These are phyloP conservation scores for Phaeosphaeriaceae sp. DNA, from an alignment of 2,329 filamentous ascomycete species.

Conservation along the genomic window DNA sequence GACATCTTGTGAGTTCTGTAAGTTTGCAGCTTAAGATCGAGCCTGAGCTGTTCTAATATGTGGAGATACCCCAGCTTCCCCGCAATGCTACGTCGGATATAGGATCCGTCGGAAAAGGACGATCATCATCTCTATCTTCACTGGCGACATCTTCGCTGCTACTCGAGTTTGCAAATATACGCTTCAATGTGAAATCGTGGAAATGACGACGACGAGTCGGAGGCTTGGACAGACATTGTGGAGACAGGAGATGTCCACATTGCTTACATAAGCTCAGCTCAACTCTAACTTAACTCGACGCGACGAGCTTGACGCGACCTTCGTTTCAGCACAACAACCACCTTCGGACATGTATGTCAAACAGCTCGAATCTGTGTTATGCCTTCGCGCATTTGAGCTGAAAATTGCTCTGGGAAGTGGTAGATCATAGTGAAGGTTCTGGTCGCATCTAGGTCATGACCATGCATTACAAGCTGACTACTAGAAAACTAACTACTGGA, in stretches of 20 bases:
- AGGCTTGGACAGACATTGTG: neutral
- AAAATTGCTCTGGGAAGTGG: neutral
- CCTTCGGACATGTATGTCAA: neutral
- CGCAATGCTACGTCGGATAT: slow-evolving; percentile 10
- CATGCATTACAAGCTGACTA: neutral
- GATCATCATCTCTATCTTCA: neutral
- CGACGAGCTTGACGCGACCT: neutral
- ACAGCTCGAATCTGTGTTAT: neutral
- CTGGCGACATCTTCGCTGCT: neutral
- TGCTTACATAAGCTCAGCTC: neutral
- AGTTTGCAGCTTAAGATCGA: slow-evolving; percentile 1
- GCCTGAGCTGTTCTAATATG: neutral
- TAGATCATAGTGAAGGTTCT: too few relatives aligned
- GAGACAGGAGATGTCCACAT: neutral
- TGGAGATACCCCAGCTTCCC: slow-evolving; percentile 9
- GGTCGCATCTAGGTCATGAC: neutral
- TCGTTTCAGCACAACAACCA: neutral
- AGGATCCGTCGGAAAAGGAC: slow-evolving; percentile 2
- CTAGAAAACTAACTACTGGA: neutral
- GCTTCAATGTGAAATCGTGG: too few relatives aligned
- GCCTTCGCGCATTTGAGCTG: neutral
- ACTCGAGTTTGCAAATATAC: neutral
- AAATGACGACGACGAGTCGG: neutral
- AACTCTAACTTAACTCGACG: neutral
- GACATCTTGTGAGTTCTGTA: slow-evolving; percentile 17